A percentile compares a stretch with the other conserved stretches of the same genome.
Conservation (phyloP, 257 asterid genomes). For the Solanum sejunctum region DNA sequence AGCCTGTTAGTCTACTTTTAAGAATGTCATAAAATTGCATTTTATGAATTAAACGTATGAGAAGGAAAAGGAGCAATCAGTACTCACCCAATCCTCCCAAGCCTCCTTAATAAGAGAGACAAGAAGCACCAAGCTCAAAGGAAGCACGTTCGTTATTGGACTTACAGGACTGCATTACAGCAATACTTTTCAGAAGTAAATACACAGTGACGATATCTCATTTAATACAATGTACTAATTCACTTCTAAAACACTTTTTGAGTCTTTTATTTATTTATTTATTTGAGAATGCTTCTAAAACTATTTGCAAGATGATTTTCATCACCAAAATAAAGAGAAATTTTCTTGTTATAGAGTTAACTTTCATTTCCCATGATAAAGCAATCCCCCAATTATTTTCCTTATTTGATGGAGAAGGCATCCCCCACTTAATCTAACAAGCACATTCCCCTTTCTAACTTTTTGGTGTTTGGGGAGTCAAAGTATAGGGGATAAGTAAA, state of each 20-base stretch:
- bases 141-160: conserved; percentile 97
- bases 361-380: background rate
- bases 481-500: background rate
- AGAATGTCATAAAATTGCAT: background rate
- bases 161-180: conserved; percentile 85
- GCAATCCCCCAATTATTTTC: background rate
- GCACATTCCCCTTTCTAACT: background rate
- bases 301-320: background rate
- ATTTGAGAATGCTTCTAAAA: background rate
- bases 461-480: background rate
- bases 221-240: background rate
- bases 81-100: conserved; percentile 99
- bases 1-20: background rate
- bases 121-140: conserved; percentile 90
- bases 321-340: background rate
- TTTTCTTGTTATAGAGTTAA: background rate
- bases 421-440: background rate
- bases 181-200: background rate
- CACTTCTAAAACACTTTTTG: background rate
- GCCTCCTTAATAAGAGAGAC: conserved; percentile 97
- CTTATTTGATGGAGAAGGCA: background rate
- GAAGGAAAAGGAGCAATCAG: background rate
- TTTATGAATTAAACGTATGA: background rate
- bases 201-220: background rate
- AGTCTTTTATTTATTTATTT: background rate